Percentiles rank a stretch among this genome's conserved stretches.
Conservation (phyloP, 2,329 filamentous ascomycete genomes). For the Fusarium tuaranense region DNA sequence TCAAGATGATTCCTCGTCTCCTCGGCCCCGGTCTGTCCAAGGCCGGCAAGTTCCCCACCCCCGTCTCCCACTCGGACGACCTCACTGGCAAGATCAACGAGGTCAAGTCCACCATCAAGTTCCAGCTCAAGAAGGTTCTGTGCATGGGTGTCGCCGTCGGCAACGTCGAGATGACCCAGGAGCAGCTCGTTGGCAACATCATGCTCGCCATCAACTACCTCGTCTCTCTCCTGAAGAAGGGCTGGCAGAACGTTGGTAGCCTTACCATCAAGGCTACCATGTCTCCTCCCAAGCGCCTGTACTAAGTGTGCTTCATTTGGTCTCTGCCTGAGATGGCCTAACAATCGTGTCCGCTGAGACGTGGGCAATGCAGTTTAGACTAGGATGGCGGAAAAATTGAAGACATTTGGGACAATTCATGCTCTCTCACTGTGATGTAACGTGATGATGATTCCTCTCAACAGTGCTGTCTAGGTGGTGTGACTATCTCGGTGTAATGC, state of each 20-base stretch:
- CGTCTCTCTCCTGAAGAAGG: constrained; percentile 99
- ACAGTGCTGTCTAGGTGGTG: neutral
- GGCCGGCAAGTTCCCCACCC: constrained; percentile 99
- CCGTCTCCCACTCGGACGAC: constrained; percentile 96
- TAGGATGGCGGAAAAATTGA: constrained; percentile 34
- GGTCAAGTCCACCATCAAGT: constrained; percentile 99
- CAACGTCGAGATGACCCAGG: constrained; percentile 96
- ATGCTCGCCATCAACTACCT: constrained; percentile 99
- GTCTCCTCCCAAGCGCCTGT: constrained; percentile 97
- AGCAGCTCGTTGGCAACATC: constrained; percentile 97
- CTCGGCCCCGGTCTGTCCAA: constrained; percentile 98
- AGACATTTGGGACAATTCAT: constrained; percentile 31
- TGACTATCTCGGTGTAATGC: neutral
- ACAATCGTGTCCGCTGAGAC: constrained; percentile 32
- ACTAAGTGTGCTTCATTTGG: constrained; percentile 70
- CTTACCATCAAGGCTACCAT: constrained; percentile 99
- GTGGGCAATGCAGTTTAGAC: constrained; percentile 33
- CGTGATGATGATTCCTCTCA: neutral
- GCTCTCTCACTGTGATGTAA: neutral
- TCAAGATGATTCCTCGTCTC: constrained; percentile 99
- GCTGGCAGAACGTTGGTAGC: constrained; percentile 99
- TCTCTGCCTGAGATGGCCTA: constrained; percentile 39
- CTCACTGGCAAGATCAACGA: constrained; percentile 96
- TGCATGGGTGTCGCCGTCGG: constrained; percentile 99
- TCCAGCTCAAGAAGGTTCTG: constrained; percentile 99